Evolutionary conservation across 257 asterid species (phyloP).

Genomic region (Voacanga thouarsii): DNA sequence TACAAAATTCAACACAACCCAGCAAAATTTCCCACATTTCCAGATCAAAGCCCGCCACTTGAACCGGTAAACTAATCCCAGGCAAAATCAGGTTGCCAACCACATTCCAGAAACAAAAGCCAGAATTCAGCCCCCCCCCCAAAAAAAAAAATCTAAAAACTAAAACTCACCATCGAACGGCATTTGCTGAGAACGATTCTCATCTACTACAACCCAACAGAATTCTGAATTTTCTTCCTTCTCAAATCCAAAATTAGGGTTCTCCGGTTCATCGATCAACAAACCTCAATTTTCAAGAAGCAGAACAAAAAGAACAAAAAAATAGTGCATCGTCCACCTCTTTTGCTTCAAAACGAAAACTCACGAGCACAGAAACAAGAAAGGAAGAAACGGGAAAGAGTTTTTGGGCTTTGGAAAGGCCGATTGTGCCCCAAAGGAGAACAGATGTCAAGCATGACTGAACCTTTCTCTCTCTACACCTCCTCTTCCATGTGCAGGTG

Average conservation of each 20-base stretch:
- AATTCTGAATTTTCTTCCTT: neutral
- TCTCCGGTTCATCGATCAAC: neutral
- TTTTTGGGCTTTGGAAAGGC: constrained; percentile 26
- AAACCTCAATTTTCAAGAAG: neutral
- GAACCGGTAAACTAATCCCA: neutral
- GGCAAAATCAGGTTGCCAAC: neutral
- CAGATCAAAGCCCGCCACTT: constrained; percentile 18
- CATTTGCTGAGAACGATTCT: constrained; percentile 12
- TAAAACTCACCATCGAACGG: constrained; percentile 2
- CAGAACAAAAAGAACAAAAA: neutral
- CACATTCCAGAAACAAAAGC: neutral
- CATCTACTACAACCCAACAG: neutral
- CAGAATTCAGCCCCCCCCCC: neutral
- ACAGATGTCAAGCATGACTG: constrained; percentile 37
- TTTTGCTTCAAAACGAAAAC: neutral
- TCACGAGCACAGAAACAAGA: neutral
- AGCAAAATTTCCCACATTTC: constrained; percentile 24
- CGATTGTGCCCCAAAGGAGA: constrained; percentile 28
- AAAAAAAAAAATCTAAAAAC: neutral
- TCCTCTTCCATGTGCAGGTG: constrained; percentile 29
- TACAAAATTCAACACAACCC: constrained; percentile 24
- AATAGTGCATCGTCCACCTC: neutral
- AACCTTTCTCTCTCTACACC: constrained; percentile 24
- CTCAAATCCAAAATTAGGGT: constrained; percentile 21
- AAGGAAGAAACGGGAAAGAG: neutral